A percentile compares a stretch with the other conserved stretches of the same genome.
Conservation (phyloP, 2,329 filamentous ascomycete genomes). For the Calonectria pseudoreteaudii region DNA sequence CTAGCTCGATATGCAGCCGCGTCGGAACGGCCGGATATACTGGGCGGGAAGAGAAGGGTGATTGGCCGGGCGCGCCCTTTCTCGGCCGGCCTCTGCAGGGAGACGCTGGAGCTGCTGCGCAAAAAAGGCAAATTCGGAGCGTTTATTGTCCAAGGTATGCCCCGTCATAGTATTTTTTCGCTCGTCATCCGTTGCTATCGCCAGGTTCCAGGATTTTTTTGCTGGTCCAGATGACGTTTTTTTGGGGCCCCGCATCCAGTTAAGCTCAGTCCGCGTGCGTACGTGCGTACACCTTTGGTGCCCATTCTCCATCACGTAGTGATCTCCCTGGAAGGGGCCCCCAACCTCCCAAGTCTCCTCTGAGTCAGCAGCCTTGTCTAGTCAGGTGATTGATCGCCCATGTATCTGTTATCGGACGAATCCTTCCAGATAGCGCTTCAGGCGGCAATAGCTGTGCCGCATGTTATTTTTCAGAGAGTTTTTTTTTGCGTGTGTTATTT, state of each 20-base stretch:
- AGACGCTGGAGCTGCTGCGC: not conserved
- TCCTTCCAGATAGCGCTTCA: not conserved
- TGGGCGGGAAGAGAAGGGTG: not conserved
- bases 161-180: not conserved
- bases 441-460: not conserved
- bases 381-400: not conserved
- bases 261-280: conserved; percentile 11
- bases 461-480: not conserved
- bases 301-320: not conserved
- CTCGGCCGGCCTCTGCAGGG: not conserved
- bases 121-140: not conserved
- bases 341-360: not conserved
- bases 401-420: not conserved
- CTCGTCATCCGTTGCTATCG: not conserved
- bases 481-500: not conserved
- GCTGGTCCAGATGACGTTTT: conserved; percentile 2
- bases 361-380: not conserved
- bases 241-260: not conserved
- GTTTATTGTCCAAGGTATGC: not conserved
- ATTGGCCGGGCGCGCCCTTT: not conserved
- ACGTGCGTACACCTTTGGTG: not conserved
- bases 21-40: conserved; percentile 13
- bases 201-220: not conserved
- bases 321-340: not conserved
- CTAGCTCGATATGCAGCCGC: not conserved